Evolutionary conservation across 164 flowering plant species (phyloP).

Genomic region (Berberis vulgaris): DNA sequence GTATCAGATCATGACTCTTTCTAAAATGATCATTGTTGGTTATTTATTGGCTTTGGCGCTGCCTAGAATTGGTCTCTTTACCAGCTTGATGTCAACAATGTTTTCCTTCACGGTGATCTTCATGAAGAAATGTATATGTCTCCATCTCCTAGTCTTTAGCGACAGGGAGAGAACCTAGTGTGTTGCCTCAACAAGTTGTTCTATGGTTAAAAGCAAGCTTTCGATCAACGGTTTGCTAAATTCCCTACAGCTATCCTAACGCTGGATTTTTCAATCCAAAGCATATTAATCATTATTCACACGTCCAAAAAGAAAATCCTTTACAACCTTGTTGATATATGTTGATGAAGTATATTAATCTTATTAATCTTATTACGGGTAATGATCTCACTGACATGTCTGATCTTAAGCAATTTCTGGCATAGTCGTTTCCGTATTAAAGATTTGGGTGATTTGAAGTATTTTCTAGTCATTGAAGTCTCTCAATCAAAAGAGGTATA

Average conservation of each 20-base stretch:
- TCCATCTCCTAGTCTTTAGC: background rate
- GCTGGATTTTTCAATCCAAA: background rate
- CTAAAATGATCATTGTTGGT: background rate
- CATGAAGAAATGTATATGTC: background rate
- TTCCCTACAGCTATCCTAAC: background rate
- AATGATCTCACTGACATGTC: background rate
- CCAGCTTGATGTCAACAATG: background rate
- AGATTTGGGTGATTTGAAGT: too few relatives aligned
- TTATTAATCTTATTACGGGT: background rate
- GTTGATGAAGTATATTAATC: background rate
- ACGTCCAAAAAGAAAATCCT: background rate
- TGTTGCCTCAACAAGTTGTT: background rate
- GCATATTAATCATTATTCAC: background rate
- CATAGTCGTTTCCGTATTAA: too few relatives aligned
- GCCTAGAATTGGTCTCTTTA: background rate
- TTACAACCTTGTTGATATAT: background rate
- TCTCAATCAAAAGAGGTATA: too few relatives aligned
- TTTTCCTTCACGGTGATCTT: background rate
- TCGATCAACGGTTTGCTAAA: background rate
- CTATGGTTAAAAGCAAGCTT: background rate
- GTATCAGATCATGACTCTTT: conserved; percentile 2
- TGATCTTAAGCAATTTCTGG: too few relatives aligned
- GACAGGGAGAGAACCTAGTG: background rate
- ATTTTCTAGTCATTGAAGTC: too few relatives aligned
- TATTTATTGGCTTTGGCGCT: background rate